These are phyloP conservation scores for Nymphaea colorata DNA, from an alignment of 164 flowering plant genomes.

Conservation along the genomic window DNA sequence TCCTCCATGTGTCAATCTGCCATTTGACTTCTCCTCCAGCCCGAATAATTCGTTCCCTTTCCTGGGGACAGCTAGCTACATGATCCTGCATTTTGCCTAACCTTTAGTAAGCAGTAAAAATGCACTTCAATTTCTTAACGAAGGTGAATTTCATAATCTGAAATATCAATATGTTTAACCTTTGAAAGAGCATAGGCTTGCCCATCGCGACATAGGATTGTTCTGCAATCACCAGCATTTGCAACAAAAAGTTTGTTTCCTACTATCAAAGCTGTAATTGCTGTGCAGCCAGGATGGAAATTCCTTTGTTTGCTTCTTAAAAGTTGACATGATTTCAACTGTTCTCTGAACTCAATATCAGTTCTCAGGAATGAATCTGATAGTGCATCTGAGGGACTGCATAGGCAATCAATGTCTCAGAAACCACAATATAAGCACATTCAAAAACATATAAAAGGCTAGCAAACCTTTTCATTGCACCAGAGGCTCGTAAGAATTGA, in stretches of 20 bases:
- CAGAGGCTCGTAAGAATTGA: conserved; percentile 35
- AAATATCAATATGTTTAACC: conserved; percentile 26
- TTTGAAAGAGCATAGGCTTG: conserved; percentile 44
- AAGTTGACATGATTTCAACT: conserved; percentile 33
- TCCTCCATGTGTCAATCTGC: conserved; percentile 95
- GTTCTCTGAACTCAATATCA: conserved; percentile 65
- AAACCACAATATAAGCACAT: background rate
- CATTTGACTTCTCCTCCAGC: conserved; percentile 78
- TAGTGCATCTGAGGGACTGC: conserved; percentile 70
- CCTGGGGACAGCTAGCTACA: conserved; percentile 73
- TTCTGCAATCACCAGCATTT: conserved; percentile 94
- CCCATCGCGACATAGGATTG: conserved; percentile 69
- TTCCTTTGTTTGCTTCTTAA: conserved; percentile 48
- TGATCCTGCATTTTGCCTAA: conserved; percentile 47
- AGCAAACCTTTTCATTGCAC: conserved; percentile 41
- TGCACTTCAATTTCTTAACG: background rate
- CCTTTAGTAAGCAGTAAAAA: background rate
- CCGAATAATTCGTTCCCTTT: conserved; percentile 64
- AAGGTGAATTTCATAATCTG: background rate
- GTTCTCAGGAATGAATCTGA: conserved; percentile 61
- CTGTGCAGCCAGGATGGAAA: conserved; percentile 95
- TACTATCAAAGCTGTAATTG: conserved; percentile 55
- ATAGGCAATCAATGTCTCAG: conserved; percentile 2
- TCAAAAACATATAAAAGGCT: background rate
- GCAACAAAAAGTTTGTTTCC: conserved; percentile 73